Base-by-base conservation (phyloP, 495 filamentous ascomycete species). In the Trichoderma virens region DNA sequence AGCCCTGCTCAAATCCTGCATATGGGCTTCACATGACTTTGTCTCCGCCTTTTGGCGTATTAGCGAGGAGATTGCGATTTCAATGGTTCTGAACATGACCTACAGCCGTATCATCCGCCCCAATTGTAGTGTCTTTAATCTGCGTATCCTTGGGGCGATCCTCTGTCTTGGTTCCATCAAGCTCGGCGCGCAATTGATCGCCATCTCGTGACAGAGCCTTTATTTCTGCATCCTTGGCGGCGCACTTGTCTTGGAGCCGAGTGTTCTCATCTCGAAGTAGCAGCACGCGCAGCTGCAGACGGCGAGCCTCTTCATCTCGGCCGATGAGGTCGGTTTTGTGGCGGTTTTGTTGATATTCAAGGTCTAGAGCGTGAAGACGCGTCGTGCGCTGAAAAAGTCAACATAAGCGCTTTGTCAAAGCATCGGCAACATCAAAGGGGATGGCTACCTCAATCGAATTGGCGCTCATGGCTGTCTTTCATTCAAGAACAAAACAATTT, bases 101-200 rank as follows among this genome's bases (percentile, higher is more conserved):
- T 79, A 92, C 91, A 79, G 86, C 90, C 16, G 93, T 71, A 45
- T 78, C 87, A 45, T 85, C 76, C 60, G 88, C 79, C 70, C 94
- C 90, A 64, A 79, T 83, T 13, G 80, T 73, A 65, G 87, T 85
- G 5, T 74, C 73, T 39, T 85, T 82, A 56, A 86, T 68, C 54
- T 86, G 35, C 5, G 20, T 23, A 14, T 43, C 38, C 28, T 62
- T 20, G n/a, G 35, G n/a, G 74, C 61, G 70, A 76, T 69, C 84
- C 77, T 56, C 83, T 75, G 63, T 87, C 81, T 27, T 82, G 80
- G 45, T 80, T 76, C 56, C 81, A 74, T 86, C 78, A 14, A 93
- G 75, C 65, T 87, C 82, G 38, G 68, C 68, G 62, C 83, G 82
- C 20, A 83, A 70, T n/a, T 85, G 81, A 28, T 85, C 80, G 61